Conservation (phyloP, 2,329 filamentous ascomycete species). For the Trichoderma sp. region DNA sequence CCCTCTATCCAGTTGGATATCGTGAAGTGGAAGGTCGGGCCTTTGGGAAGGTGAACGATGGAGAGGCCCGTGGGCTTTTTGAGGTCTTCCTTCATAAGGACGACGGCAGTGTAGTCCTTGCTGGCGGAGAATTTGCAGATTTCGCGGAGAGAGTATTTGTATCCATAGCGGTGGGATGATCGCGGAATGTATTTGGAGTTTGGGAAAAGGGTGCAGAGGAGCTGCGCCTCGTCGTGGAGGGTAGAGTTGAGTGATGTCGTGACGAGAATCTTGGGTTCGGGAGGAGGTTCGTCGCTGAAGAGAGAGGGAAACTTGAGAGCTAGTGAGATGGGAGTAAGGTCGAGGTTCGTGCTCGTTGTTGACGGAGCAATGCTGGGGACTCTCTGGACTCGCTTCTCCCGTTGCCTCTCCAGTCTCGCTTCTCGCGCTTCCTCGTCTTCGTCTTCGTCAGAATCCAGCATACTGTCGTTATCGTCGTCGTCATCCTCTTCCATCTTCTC, state of each 20-base stretch:
- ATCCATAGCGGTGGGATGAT: constrained; percentile 74
- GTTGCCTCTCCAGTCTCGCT: constrained; percentile 42
- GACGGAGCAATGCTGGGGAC: constrained; percentile 55
- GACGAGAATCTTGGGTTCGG: constrained; percentile 78
- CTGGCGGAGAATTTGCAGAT: constrained; percentile 83
- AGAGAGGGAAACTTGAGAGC: constrained; percentile 60
- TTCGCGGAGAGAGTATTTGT: constrained; percentile 90
- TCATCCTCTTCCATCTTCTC: constrained; percentile 48
- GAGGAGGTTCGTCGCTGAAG: constrained; percentile 57
- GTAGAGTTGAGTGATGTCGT: constrained; percentile 89
- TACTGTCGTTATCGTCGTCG: constrained; percentile 70
- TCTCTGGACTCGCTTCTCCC: constrained; percentile 43
- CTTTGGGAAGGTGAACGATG: constrained; percentile 76
- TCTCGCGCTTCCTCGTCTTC: constrained; percentile 49
- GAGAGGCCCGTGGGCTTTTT: constrained; percentile 82
- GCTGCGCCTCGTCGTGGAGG: constrained; percentile 76
- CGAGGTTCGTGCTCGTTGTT: constrained; percentile 61
- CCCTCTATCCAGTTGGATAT: constrained; percentile 90
- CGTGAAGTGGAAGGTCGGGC: constrained; percentile 89
- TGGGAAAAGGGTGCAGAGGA: constrained; percentile 79
- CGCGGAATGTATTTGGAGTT: constrained; percentile 84
- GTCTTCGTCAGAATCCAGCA: constrained; percentile 61
- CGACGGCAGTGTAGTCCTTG: constrained; percentile 75
- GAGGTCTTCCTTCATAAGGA: constrained; percentile 83
- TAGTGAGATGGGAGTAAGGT: constrained; percentile 58